phyloP scores from a whole-genome alignment of 2,329 filamentous ascomycete species.

The Periconia sp. region DNA sequence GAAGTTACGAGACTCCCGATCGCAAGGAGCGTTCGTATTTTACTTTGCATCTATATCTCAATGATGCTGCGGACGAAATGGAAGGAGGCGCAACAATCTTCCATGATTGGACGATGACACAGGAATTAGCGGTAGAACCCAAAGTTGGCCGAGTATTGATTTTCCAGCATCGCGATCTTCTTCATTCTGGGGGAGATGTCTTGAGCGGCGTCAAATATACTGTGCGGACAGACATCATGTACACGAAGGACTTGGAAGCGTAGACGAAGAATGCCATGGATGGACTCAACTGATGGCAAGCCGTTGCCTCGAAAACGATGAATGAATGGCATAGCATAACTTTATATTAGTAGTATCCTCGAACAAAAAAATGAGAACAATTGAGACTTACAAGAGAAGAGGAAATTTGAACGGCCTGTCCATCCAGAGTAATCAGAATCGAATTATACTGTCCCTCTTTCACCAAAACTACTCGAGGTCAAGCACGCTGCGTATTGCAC shows the following conservation, averaged over 20 bases:
- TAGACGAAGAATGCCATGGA: not conserved
- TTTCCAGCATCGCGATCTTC: conserved; percentile 57
- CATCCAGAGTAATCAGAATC: conserved; percentile 91
- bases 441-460: conserved; percentile 66
- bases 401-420: conserved; percentile 69
- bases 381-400: conserved; percentile 52
- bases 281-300: not conserved
- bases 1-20: conserved; percentile 61
- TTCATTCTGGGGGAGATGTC: conserved; percentile 60
- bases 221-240: conserved; percentile 60
- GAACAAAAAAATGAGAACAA: conserved; percentile 5
- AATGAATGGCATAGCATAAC: not conserved
- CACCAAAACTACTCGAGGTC: conserved; percentile 43
- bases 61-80: conserved; percentile 46
- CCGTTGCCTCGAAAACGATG: not conserved
- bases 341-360: conserved; percentile 47
- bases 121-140: conserved; percentile 50
- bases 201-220: conserved; percentile 57
- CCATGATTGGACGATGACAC: conserved; percentile 34
- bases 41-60: conserved; percentile 60
- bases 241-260: conserved; percentile 33
- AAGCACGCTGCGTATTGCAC: conserved; percentile 91
- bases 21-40: conserved; percentile 54
- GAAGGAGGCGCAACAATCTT: conserved; percentile 60
- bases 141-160: conserved; percentile 56